These are phyloP conservation scores for Colletotrichum acutatum DNA, from an alignment of 2,329 filamentous ascomycete species.

Conservation along the genomic window DNA sequence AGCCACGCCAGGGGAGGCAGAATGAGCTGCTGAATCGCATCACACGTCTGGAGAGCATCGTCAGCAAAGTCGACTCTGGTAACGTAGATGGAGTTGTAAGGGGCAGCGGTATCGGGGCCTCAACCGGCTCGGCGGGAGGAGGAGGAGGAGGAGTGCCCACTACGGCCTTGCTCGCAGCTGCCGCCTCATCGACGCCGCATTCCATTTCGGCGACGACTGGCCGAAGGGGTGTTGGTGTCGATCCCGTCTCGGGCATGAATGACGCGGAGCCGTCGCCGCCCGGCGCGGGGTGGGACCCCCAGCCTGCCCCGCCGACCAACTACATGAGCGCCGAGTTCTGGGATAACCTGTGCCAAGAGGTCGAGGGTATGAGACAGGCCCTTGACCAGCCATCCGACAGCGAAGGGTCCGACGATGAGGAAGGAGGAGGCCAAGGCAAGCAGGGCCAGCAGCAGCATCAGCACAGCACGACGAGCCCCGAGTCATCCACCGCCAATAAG, in stretches of 20 bases:
- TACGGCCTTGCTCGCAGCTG: background rate
- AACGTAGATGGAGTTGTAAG: constrained; percentile 16
- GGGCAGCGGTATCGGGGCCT: background rate
- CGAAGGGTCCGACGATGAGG: constrained; percentile 46
- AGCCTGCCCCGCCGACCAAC: constrained; percentile 41
- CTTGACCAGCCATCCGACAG: constrained; percentile 55
- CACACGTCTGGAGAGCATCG: constrained; percentile 56
- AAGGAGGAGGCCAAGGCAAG: background rate
- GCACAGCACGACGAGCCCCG: constrained; percentile 41
- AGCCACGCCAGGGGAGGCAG: constrained; percentile 53
- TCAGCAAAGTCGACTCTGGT: constrained; percentile 53
- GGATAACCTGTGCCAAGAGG: constrained; percentile 54
- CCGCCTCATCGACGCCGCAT: constrained; percentile 2
- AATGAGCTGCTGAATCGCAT: constrained; percentile 56
- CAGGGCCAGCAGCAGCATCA: background rate
- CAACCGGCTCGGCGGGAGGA: no score
- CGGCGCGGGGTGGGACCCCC: constrained; percentile 26
- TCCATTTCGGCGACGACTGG: background rate
- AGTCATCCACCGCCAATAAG: constrained; percentile 38
- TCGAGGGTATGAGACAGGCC: constrained; percentile 56
- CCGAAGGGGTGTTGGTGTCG: constrained; percentile 26
- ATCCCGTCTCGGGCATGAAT: constrained; percentile 27
- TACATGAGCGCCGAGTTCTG: constrained; percentile 58
- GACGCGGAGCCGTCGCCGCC: constrained; percentile 14
- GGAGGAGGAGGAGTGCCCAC: background rate